Conservation (phyloP, 306 rosid species). For the Betula pendula region DNA sequence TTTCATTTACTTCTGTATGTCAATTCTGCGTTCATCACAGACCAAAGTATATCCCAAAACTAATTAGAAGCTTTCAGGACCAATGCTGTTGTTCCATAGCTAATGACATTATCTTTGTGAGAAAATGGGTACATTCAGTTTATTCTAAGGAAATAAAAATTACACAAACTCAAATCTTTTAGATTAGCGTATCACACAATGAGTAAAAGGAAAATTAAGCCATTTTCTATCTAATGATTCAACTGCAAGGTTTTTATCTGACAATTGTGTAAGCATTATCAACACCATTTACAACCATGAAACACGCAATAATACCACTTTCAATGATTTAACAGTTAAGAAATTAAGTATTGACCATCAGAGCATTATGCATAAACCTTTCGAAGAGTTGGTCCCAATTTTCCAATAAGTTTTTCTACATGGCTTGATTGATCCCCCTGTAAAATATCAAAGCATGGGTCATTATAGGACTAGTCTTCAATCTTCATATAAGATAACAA, state of each 20-base stretch:
- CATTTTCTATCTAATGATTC: background rate
- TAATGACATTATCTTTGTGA: background rate
- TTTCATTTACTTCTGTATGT: background rate
- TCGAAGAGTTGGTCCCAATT: slow-evolving; percentile 69
- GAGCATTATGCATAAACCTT: slow-evolving; percentile 65
- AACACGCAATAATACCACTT: background rate
- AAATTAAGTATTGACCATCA: slow-evolving; percentile 31
- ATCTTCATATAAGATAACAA: no score
- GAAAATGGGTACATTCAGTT: background rate
- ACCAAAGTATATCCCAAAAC: background rate
- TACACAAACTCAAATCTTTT: background rate
- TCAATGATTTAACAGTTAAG: background rate
- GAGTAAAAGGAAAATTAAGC: background rate
- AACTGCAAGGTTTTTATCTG: background rate
- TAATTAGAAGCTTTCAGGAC: background rate
- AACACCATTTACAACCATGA: background rate
- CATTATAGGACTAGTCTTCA: background rate
- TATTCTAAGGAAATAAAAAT: background rate
- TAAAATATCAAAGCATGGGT: slow-evolving; percentile 26
- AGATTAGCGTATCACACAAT: background rate
- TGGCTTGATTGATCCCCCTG: slow-evolving; percentile 65
- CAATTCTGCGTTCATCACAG: background rate
- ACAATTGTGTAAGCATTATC: background rate
- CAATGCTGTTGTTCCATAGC: background rate
- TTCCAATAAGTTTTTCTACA: slow-evolving; percentile 62